A percentile compares a stretch with the other conserved stretches of the same genome.
Evolutionary conservation across 176 grass and related monocot genomes (phyloP).

Genomic region (Urochloa ruziziensis): DNA sequence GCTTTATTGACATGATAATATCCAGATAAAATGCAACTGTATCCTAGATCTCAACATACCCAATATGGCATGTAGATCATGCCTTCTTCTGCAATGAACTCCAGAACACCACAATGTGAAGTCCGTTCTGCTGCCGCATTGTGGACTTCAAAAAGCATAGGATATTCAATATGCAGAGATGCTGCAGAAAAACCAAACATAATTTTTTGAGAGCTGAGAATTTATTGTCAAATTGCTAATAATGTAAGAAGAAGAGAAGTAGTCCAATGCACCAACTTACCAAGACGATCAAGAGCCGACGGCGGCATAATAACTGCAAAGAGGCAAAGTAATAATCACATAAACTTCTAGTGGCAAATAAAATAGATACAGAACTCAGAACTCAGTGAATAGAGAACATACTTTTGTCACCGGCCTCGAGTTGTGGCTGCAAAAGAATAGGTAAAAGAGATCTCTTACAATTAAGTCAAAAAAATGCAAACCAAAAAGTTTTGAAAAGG

Average conservation of each 20-base stretch:
- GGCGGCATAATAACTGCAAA: constrained; percentile 99
- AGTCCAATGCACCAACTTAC: constrained; percentile 36
- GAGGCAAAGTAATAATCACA: constrained; percentile 13
- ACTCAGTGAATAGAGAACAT: constrained; percentile 30
- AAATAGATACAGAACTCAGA: constrained; percentile 11
- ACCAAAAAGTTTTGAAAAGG: constrained; percentile 14
- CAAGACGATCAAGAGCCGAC: constrained; percentile 94
- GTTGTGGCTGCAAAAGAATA: constrained; percentile 82
- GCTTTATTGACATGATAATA: constrained; percentile 21
- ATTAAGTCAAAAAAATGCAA: constrained; percentile 17
- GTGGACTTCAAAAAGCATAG: constrained; percentile 93
- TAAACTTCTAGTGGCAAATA: constrained; percentile 10
- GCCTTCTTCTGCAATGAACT: constrained; percentile 98
- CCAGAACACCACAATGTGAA: constrained; percentile 94
- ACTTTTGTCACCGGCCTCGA: constrained; percentile 97
- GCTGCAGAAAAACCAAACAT: constrained; percentile 51
- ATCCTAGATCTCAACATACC: constrained; percentile 46
- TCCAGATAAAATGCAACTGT: constrained; percentile 14
- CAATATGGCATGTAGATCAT: constrained; percentile 99
- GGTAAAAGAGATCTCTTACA: constrained; percentile 35
- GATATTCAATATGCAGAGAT: constrained; percentile 94
- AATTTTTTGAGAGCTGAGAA: neutral
- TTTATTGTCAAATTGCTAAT: neutral
- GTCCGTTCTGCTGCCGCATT: constrained; percentile 72
- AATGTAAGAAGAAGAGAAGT: constrained; percentile 6